Conservation (phyloP, 179 eudicot genomes). For the Monotropa hypopitys region DNA sequence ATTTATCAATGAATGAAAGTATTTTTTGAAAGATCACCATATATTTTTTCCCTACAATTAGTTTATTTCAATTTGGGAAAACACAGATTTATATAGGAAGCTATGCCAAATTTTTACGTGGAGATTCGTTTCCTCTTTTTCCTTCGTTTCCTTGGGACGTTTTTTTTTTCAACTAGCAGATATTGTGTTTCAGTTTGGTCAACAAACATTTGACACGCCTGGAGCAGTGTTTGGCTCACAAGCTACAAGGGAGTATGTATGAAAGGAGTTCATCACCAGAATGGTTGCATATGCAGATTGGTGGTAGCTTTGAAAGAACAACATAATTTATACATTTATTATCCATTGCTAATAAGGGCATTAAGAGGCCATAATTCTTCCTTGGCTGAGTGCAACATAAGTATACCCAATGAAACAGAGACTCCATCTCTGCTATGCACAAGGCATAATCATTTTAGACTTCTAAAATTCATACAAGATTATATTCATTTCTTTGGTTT, state of each 20-base stretch:
- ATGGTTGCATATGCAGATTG: constrained; percentile 96
- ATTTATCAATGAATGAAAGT: no score
- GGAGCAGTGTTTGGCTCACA: constrained; percentile 56
- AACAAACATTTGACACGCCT: constrained; percentile 54
- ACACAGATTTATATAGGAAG: no score
- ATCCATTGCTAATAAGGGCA: constrained; percentile 26
- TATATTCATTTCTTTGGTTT: constrained; percentile 2
- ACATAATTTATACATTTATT: constrained; percentile 21
- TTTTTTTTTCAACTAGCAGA: background rate
- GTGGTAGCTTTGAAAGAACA: constrained; percentile 68
- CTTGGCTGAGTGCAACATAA: constrained; percentile 1
- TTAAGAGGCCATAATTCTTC: constrained; percentile 10
- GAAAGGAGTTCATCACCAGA: constrained; percentile 71
- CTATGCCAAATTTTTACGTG: background rate
- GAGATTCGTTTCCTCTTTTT: background rate
- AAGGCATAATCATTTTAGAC: background rate
- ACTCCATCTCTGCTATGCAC: background rate
- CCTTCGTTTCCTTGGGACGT: background rate
- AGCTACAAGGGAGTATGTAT: constrained; percentile 46
- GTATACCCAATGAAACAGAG: constrained; percentile 6
- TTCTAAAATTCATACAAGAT: background rate
- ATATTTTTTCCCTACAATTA: no score
- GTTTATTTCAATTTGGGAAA: background rate
- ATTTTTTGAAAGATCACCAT: no score
- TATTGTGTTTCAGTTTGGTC: constrained; percentile 46